Percentiles rank a stretch among this genome's conserved stretches.
phyloP scores from a whole-genome alignment of 1,284 basidiomycete genomes.

The Rhodotorula sp. region DNA sequence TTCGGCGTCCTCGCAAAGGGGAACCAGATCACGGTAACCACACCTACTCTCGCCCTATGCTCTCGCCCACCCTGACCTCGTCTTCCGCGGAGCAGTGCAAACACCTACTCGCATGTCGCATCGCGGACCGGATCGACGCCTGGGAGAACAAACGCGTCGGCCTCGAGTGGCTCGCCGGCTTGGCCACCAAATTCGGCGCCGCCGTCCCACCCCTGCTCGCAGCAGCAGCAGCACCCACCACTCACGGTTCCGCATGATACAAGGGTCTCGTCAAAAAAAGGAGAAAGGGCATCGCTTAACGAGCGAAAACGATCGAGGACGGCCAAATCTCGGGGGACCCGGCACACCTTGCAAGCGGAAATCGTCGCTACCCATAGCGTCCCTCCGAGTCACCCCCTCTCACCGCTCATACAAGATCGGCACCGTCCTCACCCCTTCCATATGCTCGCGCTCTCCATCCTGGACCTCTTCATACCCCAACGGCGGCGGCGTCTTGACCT shows the following conservation, averaged over 20 bases:
- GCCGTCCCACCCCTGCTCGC: conserved; percentile 5
- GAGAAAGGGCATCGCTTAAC: background rate
- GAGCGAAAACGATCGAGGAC: no score
- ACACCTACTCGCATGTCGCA: conserved; percentile 33
- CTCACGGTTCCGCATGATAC: background rate
- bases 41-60: no score
- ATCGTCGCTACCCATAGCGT: no score
- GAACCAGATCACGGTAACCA: conserved; percentile 18
- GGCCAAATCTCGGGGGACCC: no score
- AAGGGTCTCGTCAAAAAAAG: background rate
- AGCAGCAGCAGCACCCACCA: background rate
- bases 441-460: background rate
- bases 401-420: conserved; percentile 10
- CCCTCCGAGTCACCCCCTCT: background rate
- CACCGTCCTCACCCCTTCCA: conserved; percentile 14
- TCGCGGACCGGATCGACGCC: conserved; percentile 6
- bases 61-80: background rate
- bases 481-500: background rate
- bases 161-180: conserved; percentile 26
- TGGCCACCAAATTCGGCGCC: conserved; percentile 17
- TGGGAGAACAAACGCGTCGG: conserved; percentile 24
- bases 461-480: background rate
- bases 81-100: conserved; percentile 21
- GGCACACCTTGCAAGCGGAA: no score
- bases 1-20: conserved; percentile 6